Evolutionary conservation across 371 early-diverging fungal species (phyloP), one percentile per base, ranked within the genome.

Genomic region (Apophysomyces elegans): DNA sequence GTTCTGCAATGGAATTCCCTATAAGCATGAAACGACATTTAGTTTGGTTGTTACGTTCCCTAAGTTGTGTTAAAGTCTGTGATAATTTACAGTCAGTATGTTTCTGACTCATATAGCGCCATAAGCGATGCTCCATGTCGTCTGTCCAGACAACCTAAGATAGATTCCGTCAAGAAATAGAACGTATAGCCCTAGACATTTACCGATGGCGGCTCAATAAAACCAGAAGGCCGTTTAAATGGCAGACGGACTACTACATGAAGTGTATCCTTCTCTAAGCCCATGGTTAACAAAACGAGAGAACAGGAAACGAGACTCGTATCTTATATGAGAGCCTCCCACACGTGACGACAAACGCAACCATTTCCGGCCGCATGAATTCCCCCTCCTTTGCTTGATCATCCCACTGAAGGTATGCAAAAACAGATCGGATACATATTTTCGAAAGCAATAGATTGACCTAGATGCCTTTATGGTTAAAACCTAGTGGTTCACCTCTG

Each of bases 191-290:
- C 41, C 41, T 11, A 41, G 41, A 59, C 66, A 43, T 3, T 50
- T 81, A 88, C 88, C 7, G 83, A 69, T 39, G 85, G 86, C 35
- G 85, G 83, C 43, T 87, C 87, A 14, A 78, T 71, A 62, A 81
- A 86, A n/a, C 80, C 81, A 12, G 72, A 69, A 7, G 89, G 89
- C 14, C 89, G 73, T 56, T 78, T 68, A 62, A 79, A 83, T 6
- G 89, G 86, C 9, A 88, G 64, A 1, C 83, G 68, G 63, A 88
- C 83, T 37, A 88, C 81, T 26, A 88, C 85, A 79, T 87, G 87
- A 43, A 85, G 71, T 8, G 79, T 73, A 37, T 76, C 75, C 67
- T 71, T 71, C 57, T 74, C 74, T 5, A 66, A 58, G 21, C 63
- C 58, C 71, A 71, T 71, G 4, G 37, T 14, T 11, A 56, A 7